Conservation (phyloP, 1,284 basidiomycete genomes). For the Singerocomus rubriflavus region DNA sequence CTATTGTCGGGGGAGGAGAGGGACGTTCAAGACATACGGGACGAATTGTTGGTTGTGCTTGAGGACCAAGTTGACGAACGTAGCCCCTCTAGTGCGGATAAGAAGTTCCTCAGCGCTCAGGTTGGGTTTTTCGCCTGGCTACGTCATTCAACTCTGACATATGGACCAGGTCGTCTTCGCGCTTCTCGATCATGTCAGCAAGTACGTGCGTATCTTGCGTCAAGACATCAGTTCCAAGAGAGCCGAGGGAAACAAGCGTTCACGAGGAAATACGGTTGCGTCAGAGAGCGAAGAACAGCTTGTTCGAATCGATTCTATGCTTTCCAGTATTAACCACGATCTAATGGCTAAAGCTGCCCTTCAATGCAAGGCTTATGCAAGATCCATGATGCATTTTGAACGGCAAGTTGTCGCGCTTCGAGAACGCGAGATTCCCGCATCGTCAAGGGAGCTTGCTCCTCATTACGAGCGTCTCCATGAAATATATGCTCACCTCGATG, state of each 20-base stretch:
- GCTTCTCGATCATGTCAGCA: conserved; percentile 92
- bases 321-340: conserved; percentile 83
- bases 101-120: conserved; percentile 85
- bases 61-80: conserved; percentile 78
- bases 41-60: conserved; percentile 81
- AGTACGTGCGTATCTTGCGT: conserved; percentile 77
- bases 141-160: neutral
- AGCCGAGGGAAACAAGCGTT: conserved; percentile 45
- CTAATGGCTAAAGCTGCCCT: conserved; percentile 93
- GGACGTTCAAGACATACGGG: conserved; percentile 64
- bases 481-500: conserved; percentile 95
- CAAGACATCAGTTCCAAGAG: conserved; percentile 55
- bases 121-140: conserved; percentile 39
- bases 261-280: conserved; percentile 36
- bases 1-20: conserved; percentile 73
- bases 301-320: conserved; percentile 69
- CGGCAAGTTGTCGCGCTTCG: conserved; percentile 64
- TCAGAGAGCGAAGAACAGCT: conserved; percentile 56
- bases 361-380: conserved; percentile 91
- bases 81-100: conserved; percentile 64
- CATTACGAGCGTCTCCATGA: conserved; percentile 94
- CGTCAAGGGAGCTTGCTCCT: conserved; percentile 57
- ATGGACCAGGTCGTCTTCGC: conserved; percentile 79
- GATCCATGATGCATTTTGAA: conserved; percentile 95
- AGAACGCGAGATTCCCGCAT: conserved; percentile 37